These are phyloP conservation scores for Alternaria metachromatica DNA, from an alignment of 2,329 filamentous ascomycete species.

Conservation along the genomic window DNA sequence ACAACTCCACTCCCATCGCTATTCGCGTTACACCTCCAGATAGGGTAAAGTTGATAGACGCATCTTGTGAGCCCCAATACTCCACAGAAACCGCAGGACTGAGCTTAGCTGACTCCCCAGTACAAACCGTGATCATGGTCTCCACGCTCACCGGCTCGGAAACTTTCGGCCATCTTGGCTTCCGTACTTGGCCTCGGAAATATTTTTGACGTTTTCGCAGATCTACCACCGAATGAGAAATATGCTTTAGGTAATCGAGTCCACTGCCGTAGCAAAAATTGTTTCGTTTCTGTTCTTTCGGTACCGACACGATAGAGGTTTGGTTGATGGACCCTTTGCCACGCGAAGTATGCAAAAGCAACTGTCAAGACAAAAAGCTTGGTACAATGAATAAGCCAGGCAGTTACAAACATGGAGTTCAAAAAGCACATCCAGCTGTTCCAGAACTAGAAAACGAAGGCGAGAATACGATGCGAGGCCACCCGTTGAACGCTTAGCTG, in stretches of 20 bases:
- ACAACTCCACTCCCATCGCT: background rate
- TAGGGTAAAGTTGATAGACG: background rate
- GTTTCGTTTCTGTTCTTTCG: background rate
- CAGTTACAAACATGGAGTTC: background rate
- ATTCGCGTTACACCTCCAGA: background rate
- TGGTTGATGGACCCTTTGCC: background rate
- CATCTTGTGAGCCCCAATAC: background rate
- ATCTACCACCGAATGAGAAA: background rate
- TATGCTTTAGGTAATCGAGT: background rate
- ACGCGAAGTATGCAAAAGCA: background rate
- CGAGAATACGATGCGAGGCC: background rate
- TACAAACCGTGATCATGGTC: background rate
- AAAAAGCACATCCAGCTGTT: background rate
- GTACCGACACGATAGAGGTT: background rate
- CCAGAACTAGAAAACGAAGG: background rate
- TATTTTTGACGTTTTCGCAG: background rate
- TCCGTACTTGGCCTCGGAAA: background rate
- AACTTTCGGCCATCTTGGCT: constrained; percentile 1
- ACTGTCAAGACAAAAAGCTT: background rate
- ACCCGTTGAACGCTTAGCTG: background rate
- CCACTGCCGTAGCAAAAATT: background rate
- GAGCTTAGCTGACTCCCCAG: background rate
- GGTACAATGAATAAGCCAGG: background rate
- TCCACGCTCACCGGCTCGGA: background rate
- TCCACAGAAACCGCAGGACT: background rate